A percentile compares a stretch with the other conserved stretches of the same genome.
Evolutionary conservation across 2,329 filamentous ascomycete genomes (phyloP).

Genomic region (Fusarium sp.): DNA sequence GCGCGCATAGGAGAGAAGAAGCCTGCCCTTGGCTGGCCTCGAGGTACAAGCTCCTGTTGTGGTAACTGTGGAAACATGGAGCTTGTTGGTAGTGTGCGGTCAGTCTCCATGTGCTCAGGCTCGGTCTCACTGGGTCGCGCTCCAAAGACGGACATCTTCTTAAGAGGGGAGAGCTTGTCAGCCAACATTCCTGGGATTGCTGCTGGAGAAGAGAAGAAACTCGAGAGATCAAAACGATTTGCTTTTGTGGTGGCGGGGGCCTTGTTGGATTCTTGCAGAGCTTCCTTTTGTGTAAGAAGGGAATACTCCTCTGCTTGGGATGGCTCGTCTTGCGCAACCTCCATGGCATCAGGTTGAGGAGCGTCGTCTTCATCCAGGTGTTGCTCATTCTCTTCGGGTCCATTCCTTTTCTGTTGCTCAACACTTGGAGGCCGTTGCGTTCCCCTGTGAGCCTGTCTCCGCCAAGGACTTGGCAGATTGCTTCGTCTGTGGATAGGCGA

Average conservation of each 20-base stretch:
- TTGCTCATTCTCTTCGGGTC: neutral
- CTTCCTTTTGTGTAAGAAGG: conserved; percentile 53
- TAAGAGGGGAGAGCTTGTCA: conserved; percentile 49
- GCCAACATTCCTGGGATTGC: conserved; percentile 53
- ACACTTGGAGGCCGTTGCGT: conserved; percentile 22
- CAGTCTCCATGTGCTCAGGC: conserved; percentile 36
- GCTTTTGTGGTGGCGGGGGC: conserved; percentile 45
- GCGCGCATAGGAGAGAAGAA: conserved; percentile 53
- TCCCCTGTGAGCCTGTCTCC: conserved; percentile 40
- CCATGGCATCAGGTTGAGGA: conserved; percentile 23
- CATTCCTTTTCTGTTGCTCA: neutral
- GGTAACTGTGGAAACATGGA: conserved; percentile 56
- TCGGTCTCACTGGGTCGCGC: conserved; percentile 28
- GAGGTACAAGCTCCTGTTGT: conserved; percentile 51
- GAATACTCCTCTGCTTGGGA: conserved; percentile 59
- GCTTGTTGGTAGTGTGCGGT: conserved; percentile 50
- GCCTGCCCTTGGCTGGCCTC: conserved; percentile 48
- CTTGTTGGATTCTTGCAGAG: conserved; percentile 22
- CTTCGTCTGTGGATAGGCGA: conserved; percentile 39
- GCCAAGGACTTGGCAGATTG: conserved; percentile 58
- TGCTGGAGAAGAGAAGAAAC: conserved; percentile 70
- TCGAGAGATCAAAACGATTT: conserved; percentile 61
- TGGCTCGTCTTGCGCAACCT: conserved; percentile 29
- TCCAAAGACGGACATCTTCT: conserved; percentile 35
- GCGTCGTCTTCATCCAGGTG: conserved; percentile 9